Evolutionary conservation across 1,284 basidiomycete species (phyloP).

Genomic region (Sporisorium scitamineum): DNA sequence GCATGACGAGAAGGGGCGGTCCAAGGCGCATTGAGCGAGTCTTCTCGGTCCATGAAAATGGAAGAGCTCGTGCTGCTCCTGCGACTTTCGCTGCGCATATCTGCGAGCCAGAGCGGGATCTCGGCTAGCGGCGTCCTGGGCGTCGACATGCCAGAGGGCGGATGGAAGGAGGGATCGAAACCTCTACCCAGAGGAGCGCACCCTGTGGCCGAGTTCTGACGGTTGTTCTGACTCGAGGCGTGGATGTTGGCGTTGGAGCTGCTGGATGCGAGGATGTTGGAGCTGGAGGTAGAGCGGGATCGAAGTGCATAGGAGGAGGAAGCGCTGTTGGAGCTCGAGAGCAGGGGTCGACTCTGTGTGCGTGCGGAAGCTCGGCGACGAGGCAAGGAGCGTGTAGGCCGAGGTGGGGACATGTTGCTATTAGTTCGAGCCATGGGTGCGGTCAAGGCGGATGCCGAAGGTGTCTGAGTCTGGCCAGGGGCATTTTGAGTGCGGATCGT

Average conservation of each 20-base stretch:
- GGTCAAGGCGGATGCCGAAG: constrained; percentile 8
- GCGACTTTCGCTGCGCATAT: constrained; percentile 50
- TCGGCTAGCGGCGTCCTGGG: constrained; percentile 48
- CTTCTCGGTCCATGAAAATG: constrained; percentile 38
- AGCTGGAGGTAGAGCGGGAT: constrained; percentile 34
- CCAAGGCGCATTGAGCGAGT: constrained; percentile 22
- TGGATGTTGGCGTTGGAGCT: constrained; percentile 48
- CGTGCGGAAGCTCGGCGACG: constrained; percentile 39
- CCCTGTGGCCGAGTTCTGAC: constrained; percentile 22
- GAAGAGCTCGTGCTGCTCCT: constrained; percentile 37
- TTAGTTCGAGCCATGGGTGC: constrained; percentile 14
- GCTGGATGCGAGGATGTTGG: constrained; percentile 31
- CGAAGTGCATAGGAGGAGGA: constrained; percentile 35
- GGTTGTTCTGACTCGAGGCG: constrained; percentile 28
- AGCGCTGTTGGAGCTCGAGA: constrained; percentile 32
- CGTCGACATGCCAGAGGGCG: constrained; percentile 42
- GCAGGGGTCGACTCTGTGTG: constrained; percentile 31
- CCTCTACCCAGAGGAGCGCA: constrained; percentile 25
- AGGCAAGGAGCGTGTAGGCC: constrained; percentile 40
- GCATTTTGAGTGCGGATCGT: constrained; percentile 8
- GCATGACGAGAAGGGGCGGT: constrained; percentile 25
- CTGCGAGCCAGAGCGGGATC: constrained; percentile 50
- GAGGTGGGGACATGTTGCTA: constrained; percentile 50
- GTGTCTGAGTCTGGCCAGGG: constrained; percentile 5
- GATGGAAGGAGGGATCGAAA: constrained; percentile 29